These are phyloP conservation scores for Aureobasidium sp. DNA, from an alignment of 2,329 filamentous ascomycete genomes.

Conservation along the genomic window DNA sequence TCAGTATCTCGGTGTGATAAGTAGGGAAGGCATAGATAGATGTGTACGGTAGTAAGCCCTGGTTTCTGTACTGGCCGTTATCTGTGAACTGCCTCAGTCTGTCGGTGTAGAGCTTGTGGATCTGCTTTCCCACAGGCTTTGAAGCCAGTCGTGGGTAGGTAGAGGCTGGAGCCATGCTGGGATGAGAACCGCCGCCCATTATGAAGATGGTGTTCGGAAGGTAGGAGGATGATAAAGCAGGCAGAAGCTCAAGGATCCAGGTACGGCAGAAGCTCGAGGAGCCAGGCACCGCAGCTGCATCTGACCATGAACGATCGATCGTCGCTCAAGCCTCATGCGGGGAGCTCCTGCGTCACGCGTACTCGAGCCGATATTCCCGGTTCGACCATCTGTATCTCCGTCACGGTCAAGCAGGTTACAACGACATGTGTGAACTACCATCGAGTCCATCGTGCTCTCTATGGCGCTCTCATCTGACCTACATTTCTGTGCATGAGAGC, in stretches of 20 bases:
- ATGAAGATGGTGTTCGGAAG: not conserved
- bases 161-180: conserved; percentile 22
- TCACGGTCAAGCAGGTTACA: not conserved
- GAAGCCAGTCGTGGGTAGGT: conserved; percentile 41
- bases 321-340: not conserved
- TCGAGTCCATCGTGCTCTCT: not conserved
- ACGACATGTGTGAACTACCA: not conserved
- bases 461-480: not conserved
- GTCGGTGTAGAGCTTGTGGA: conserved; percentile 75
- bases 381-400: not conserved
- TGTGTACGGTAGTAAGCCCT: conserved; percentile 45
- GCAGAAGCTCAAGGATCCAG: not conserved
- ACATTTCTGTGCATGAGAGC: not conserved
- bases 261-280: not conserved
- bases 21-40: not conserved
- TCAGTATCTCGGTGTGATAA: not conserved
- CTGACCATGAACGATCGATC: not conserved
- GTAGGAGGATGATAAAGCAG: not conserved
- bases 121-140: conserved; percentile 63
- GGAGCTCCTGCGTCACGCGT: not conserved
- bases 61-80: conserved; percentile 50
- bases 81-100: conserved; percentile 75
- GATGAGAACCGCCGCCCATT: conserved; percentile 31
- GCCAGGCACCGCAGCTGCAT: conserved; percentile 1
- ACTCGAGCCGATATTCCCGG: not conserved